Evolutionary conservation across 2,329 filamentous ascomycete species (phyloP).

Genomic region (Ilyonectria sp.): DNA sequence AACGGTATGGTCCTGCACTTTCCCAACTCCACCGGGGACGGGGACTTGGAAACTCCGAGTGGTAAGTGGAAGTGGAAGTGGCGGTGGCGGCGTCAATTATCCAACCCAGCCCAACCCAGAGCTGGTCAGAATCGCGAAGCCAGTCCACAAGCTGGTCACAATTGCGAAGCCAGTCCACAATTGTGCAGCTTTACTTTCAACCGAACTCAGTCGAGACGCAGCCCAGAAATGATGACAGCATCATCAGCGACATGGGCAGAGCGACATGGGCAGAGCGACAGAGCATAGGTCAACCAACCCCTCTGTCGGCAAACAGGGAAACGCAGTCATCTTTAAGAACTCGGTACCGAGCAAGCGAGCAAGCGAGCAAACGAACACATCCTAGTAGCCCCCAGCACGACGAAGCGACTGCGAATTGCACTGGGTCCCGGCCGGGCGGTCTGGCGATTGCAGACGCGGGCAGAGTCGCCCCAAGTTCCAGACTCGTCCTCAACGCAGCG

Average conservation of each 20-base stretch:
- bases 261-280: neutral
- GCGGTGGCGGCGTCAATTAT: neutral
- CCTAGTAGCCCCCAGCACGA: neutral
- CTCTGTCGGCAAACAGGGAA: slow-evolving; percentile 17
- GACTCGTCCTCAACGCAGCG: neutral
- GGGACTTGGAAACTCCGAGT: neutral
- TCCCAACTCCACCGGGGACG: neutral
- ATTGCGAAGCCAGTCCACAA: slow-evolving; percentile 16
- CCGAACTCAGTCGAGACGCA: slow-evolving; percentile 1
- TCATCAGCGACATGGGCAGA: slow-evolving; percentile 6
- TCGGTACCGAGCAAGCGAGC: slow-evolving; percentile 18
- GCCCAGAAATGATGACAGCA: neutral
- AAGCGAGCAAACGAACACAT: slow-evolving; percentile 7
- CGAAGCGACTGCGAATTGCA: neutral
- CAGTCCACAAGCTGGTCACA: slow-evolving; percentile 14
- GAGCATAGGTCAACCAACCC: slow-evolving; percentile 17
- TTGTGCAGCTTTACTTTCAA: slow-evolving; percentile 3
- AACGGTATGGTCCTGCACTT: neutral
- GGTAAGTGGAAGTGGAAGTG: neutral
- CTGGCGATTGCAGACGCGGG: neutral
- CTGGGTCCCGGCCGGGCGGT: neutral
- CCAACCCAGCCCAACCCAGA: slow-evolving; percentile 8
- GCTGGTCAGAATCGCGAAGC: slow-evolving; percentile 12
- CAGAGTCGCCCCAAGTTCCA: slow-evolving; percentile 2
- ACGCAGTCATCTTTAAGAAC: slow-evolving; percentile 14